Evolutionary conservation across 805 yeast genomes (phyloP).

Genomic region (Wickerhamiella hasegawae): DNA sequence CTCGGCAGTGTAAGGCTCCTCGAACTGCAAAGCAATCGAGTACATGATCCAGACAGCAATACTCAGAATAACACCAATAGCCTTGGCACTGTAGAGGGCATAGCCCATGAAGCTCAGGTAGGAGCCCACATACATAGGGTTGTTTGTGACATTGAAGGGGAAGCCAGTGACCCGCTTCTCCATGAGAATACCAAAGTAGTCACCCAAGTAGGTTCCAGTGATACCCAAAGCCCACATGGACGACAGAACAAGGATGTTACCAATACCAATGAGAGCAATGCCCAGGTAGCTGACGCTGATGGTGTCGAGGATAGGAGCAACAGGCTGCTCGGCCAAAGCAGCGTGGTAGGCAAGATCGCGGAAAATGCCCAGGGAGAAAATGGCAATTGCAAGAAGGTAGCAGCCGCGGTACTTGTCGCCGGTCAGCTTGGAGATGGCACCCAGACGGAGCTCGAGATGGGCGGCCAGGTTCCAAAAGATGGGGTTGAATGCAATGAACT

Average conservation of each 20-base stretch:
- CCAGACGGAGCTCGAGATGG: conserved; percentile 65
- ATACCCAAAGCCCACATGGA: conserved; percentile 90
- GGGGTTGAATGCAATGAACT: conserved; percentile 69
- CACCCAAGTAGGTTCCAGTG: conserved; percentile 94
- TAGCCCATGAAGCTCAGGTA: conserved; percentile 80
- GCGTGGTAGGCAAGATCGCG: conserved; percentile 59
- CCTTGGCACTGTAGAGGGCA: conserved; percentile 74
- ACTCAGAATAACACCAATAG: conserved; percentile 69
- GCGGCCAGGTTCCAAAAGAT: conserved; percentile 92
- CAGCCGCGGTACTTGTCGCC: conserved; percentile 61
- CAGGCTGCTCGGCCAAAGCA: conserved; percentile 60
- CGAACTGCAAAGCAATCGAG: conserved; percentile 66
- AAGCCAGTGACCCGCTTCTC: conserved; percentile 75
- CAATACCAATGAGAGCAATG: conserved; percentile 37
- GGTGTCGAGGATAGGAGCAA: conserved; percentile 34
- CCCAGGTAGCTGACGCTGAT: conserved; percentile 35
- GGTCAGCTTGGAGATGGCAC: conserved; percentile 55
- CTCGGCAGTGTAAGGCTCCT: conserved; percentile 90
- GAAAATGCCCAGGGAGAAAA: conserved; percentile 69
- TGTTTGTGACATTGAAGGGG: conserved; percentile 81
- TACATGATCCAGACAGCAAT: conserved; percentile 68
- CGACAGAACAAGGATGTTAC: conserved; percentile 63
- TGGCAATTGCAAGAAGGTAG: conserved; percentile 65
- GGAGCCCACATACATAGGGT: conserved; percentile 96
- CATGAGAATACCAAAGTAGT: conserved; percentile 93